A percentile compares a stretch with the other conserved stretches of the same genome.
phyloP scores from a whole-genome alignment of 164 flowering plant genomes.

The Nelumbo lutea region DNA sequence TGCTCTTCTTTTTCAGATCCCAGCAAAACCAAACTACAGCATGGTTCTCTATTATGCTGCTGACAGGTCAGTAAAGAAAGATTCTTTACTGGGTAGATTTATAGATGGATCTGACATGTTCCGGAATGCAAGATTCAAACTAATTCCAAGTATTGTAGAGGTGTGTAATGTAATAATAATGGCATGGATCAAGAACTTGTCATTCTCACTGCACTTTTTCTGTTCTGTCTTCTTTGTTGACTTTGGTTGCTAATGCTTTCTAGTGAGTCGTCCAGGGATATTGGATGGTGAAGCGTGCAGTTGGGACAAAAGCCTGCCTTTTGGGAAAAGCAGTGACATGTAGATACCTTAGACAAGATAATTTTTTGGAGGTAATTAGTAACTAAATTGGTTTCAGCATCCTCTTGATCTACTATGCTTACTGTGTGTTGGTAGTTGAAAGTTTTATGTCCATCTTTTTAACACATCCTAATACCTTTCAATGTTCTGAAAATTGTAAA shows the following conservation, averaged over 20 bases:
- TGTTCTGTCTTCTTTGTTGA: conserved; percentile 2
- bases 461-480: no score
- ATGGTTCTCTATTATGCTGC: conserved; percentile 82
- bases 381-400: not conserved
- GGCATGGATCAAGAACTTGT: not conserved
- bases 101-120: conserved; percentile 73
- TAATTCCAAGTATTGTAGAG: conserved; percentile 92
- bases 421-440: no score
- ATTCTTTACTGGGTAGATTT: conserved; percentile 72
- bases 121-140: conserved; percentile 84
- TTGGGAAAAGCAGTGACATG: conserved; percentile 94
- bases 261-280: conserved; percentile 52
- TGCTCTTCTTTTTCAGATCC: conserved; percentile 55
- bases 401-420: not conserved
- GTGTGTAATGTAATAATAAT: conserved; percentile 26
- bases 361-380: conserved; percentile 77
- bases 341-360: conserved; percentile 77
- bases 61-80: conserved; percentile 65
- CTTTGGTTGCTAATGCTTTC: conserved; percentile 12
- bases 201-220: not conserved
- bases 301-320: conserved; percentile 93
- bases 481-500: no score
- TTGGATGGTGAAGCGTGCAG: conserved; percentile 99
- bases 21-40: conserved; percentile 90
- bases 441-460: no score